These are phyloP conservation scores for Mycena galericulata DNA, from an alignment of 768 basidiomycete genomes.

Conservation along the genomic window DNA sequence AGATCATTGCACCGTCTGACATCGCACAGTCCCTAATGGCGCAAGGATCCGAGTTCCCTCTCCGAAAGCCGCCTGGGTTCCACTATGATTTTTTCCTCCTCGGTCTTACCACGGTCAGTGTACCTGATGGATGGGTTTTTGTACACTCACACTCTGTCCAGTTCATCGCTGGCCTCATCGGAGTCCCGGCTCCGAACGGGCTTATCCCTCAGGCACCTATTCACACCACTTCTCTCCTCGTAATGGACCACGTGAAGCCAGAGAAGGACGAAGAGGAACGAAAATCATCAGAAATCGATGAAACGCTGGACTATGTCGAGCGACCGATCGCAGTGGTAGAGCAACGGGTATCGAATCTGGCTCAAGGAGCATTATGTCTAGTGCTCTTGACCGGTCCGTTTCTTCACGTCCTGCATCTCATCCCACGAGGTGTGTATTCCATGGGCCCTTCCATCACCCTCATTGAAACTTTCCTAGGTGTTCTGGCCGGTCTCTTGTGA, in stretches of 20 bases:
- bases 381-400: conserved; percentile 87
- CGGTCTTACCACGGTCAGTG: conserved; percentile 75
- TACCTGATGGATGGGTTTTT: neutral
- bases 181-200: conserved; percentile 89
- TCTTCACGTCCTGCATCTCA: conserved; percentile 80
- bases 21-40: conserved; percentile 84
- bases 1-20: conserved; percentile 11
- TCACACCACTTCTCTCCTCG: conserved; percentile 86
- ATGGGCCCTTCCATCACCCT: conserved; percentile 7
- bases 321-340: conserved; percentile 85
- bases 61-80: conserved; percentile 91
- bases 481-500: conserved; percentile 89
- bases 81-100: conserved; percentile 93
- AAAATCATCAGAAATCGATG: conserved; percentile 29
- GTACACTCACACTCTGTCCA: neutral
- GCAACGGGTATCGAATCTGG: conserved; percentile 91
- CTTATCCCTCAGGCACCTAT: conserved; percentile 91
- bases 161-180: conserved; percentile 88
- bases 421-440: conserved; percentile 70
- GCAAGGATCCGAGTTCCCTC: conserved; percentile 88
- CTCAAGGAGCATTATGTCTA: conserved; percentile 83
- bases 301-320: conserved; percentile 51
- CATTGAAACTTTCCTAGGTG: conserved; percentile 52
- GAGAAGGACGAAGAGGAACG: conserved; percentile 51
- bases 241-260: conserved; percentile 66